A percentile compares a stretch with the other conserved stretches of the same genome.
These are phyloP conservation scores for Castanea mollissima DNA, from an alignment of 306 rosid genomes.

Conservation along the genomic window DNA sequence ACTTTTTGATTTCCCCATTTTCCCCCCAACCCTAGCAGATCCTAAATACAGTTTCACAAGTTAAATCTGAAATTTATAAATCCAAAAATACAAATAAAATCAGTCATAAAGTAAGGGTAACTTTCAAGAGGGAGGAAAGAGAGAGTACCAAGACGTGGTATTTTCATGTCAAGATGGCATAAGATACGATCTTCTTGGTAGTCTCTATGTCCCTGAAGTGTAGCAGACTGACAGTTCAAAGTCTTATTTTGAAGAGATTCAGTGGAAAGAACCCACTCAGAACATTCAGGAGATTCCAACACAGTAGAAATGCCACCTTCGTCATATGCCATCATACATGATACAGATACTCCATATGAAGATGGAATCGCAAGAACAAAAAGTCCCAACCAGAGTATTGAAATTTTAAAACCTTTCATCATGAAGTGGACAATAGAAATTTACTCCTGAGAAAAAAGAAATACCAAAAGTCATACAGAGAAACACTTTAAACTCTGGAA, in stretches of 20 bases:
- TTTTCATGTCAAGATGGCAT: no score
- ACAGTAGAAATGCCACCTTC: neutral
- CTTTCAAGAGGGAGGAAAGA: no score
- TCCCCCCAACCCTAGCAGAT: no score
- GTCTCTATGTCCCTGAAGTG: no score
- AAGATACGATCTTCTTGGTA: no score
- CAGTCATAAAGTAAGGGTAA: no score
- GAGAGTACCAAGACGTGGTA: no score
- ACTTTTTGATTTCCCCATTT: no score
- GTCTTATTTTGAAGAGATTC: neutral
- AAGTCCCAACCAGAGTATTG: neutral
- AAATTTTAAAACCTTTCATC: neutral
- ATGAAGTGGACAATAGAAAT: neutral
- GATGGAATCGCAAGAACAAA: neutral
- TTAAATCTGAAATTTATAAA: no score
- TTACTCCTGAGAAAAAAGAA: neutral
- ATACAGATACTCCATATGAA: slow-evolving; percentile 9
- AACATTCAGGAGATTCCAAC: slow-evolving; percentile 11
- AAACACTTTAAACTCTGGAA: neutral
- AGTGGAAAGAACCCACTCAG: neutral
- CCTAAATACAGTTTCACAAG: no score
- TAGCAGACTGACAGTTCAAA: slow-evolving; percentile 6
- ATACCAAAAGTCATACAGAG: neutral
- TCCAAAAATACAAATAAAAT: no score
- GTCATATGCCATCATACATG: neutral